Evolutionary conservation across 192 early-diverging fungal genomes (phyloP).

Genomic region (Coemansia interrupta): DNA sequence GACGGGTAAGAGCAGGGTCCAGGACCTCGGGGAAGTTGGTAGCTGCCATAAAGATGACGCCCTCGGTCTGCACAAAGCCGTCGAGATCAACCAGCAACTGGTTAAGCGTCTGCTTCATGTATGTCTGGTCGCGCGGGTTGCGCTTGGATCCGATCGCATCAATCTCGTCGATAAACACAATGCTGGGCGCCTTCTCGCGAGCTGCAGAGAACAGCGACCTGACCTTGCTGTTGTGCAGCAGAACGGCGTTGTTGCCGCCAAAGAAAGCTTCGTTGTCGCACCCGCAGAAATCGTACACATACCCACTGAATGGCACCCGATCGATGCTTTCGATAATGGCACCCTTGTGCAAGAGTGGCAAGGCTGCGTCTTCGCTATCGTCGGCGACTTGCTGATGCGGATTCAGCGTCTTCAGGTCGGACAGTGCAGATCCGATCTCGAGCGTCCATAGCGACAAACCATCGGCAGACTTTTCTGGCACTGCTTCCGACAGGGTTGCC

Average conservation of each 20-base stretch:
- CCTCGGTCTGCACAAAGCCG: conserved; percentile 93
- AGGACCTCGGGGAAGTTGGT: conserved; percentile 97
- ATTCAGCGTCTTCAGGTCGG: neutral
- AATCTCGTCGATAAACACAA: conserved; percentile 99
- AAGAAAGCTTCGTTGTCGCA: conserved; percentile 55
- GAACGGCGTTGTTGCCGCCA: conserved; percentile 49
- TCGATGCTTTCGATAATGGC: conserved; percentile 33
- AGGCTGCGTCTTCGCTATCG: neutral
- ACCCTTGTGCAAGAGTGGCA: conserved; percentile 10
- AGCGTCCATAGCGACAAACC: conserved; percentile 8
- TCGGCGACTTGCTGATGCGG: neutral
- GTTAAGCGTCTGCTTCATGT: conserved; percentile 98
- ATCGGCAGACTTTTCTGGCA: neutral
- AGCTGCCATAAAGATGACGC: conserved; percentile 97
- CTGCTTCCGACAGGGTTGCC: conserved; percentile 9
- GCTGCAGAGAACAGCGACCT: conserved; percentile 66
- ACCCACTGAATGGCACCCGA: conserved; percentile 30
- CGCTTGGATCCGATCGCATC: conserved; percentile 96
- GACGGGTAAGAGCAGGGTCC: conserved; percentile 94
- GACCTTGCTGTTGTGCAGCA: conserved; percentile 55
- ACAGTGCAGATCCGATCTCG: conserved; percentile 7
- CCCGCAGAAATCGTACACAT: conserved; percentile 53
- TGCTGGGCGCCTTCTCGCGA: conserved; percentile 72
- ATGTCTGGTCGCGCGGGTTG: conserved; percentile 87
- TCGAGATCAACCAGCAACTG: conserved; percentile 98